phyloP scores from a whole-genome alignment of 306 rosid species.

The Cucumis hystrix region DNA sequence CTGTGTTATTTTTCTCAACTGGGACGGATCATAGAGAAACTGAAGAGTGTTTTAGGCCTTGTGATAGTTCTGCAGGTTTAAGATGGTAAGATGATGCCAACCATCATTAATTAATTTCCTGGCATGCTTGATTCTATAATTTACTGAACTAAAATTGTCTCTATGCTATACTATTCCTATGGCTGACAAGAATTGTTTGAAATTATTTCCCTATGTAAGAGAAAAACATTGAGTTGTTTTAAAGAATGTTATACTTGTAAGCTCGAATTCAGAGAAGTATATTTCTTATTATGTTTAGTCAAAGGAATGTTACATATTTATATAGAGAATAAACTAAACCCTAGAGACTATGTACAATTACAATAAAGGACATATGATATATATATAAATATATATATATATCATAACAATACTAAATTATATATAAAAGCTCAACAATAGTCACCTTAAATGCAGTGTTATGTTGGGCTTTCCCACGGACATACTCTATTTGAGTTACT shows the following conservation, averaged over 20 bases:
- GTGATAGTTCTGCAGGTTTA: slow-evolving; percentile 35
- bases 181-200: neutral
- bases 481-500: neutral
- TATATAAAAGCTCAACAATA: neutral
- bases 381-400: no score
- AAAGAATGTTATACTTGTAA: neutral
- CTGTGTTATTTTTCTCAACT: slow-evolving; percentile 34
- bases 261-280: no score
- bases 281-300: no score
- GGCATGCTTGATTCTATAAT: neutral
- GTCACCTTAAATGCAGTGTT: neutral
- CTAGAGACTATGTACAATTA: no score
- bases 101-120: neutral
- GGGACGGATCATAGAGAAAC: slow-evolving; percentile 45
- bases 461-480: neutral
- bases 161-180: neutral
- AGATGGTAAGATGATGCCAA: slow-evolving; percentile 28
- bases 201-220: neutral
- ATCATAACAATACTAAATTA: no score
- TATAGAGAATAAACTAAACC: no score
- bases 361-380: no score
- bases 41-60: slow-evolving; percentile 41
- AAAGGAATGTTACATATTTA: no score
- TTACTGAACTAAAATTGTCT: neutral
- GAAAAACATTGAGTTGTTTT: neutral